A percentile compares a stretch with the other conserved stretches of the same genome.
Conservation (phyloP, 352 stramenopile genomes). For the Globisporangium canariense region DNA sequence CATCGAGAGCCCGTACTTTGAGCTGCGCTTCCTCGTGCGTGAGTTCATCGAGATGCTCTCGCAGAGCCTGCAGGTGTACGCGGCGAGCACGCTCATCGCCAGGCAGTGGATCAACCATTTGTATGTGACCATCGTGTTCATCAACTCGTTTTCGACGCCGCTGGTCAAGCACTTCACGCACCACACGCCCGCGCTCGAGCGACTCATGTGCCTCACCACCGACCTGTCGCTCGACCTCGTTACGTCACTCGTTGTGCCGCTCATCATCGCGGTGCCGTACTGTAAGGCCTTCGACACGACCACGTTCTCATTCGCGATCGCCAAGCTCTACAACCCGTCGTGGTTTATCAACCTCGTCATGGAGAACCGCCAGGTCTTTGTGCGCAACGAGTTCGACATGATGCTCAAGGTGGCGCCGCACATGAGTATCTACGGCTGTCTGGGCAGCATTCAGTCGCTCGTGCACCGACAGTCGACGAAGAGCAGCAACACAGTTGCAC, state of each 20-base stretch:
- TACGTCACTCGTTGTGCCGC: constrained; percentile 15
- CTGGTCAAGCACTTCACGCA: constrained; percentile 20
- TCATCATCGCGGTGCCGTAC: constrained; percentile 20
- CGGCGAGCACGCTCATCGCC: constrained; percentile 14
- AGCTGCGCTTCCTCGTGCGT: constrained; percentile 17
- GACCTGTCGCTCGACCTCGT: constrained; percentile 21
- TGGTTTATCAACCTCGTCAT: constrained; percentile 25
- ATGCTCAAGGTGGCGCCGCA: constrained; percentile 22
- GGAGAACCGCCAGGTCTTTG: constrained; percentile 26
- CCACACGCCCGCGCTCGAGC: constrained; percentile 15
- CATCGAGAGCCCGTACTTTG: constrained; percentile 19
- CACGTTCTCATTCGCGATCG: constrained; percentile 3
- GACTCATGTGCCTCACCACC: constrained; percentile 14
- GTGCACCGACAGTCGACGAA: neutral
- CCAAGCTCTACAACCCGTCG: constrained; percentile 14
- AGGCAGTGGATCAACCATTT: constrained; percentile 24
- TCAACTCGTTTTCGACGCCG: constrained; percentile 29
- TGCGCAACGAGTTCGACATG: constrained; percentile 14
- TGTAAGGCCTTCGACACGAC: constrained; percentile 10
- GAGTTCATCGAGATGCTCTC: constrained; percentile 24
- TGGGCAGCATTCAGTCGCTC: constrained; percentile 17
- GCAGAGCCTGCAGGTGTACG: constrained; percentile 21
- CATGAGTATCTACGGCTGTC: constrained; percentile 20
- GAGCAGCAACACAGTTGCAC: neutral
- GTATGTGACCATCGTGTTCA: constrained; percentile 15